These are phyloP conservation scores for Sporothrix globosa DNA, from an alignment of 2,329 filamentous ascomycete species.

Conservation along the genomic window DNA sequence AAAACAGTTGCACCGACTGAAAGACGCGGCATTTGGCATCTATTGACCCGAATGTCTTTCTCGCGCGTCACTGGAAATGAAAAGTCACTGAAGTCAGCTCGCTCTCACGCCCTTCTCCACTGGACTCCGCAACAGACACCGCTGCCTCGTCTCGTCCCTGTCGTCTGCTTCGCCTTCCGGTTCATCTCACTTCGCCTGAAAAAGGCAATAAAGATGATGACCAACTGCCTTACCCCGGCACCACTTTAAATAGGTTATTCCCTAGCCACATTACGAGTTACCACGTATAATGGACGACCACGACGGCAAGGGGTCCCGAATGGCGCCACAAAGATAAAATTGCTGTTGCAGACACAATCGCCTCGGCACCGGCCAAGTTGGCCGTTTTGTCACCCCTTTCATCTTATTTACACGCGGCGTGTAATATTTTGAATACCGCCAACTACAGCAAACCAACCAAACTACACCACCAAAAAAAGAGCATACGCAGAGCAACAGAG, in stretches of 20 bases:
- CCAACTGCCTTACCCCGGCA: neutral
- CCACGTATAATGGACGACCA: too few relatives aligned
- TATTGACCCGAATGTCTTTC: neutral
- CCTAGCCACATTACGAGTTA: too few relatives aligned
- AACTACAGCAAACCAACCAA: neutral
- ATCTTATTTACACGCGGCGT: too few relatives aligned
- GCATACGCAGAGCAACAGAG: neutral
- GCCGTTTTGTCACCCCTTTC: too few relatives aligned
- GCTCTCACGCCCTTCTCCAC: neutral
- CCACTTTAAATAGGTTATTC: conserved; percentile 2
- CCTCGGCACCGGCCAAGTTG: too few relatives aligned
- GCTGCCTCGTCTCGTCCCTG: neutral
- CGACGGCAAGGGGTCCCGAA: too few relatives aligned
- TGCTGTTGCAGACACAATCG: too few relatives aligned
- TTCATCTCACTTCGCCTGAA: neutral
- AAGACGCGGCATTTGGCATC: neutral
- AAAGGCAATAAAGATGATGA: neutral
- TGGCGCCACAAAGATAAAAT: too few relatives aligned
- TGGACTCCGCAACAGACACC: conserved; percentile 4
- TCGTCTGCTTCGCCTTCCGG: neutral
- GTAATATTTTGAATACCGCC: too few relatives aligned
- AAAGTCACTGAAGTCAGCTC: neutral
- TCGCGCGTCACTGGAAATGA: neutral
- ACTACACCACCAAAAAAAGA: neutral
- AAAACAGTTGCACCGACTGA: neutral